Percentiles rank a stretch among this genome's conserved stretches.
phyloP scores from a whole-genome alignment of 257 asterid species.

The Scutellaria minor region DNA sequence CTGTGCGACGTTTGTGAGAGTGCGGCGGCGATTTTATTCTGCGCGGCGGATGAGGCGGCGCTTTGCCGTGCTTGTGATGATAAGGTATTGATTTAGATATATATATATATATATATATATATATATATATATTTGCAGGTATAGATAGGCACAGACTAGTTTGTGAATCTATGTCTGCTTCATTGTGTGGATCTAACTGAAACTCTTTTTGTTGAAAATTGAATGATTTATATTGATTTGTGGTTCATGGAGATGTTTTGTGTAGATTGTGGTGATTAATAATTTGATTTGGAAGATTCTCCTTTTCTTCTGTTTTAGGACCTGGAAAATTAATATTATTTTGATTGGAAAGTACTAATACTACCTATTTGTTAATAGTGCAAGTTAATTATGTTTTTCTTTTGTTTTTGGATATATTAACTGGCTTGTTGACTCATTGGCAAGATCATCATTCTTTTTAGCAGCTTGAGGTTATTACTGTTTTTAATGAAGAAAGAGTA shows the following conservation, averaged over 20 bases:
- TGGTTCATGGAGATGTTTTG: not conserved
- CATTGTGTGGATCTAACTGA: constrained; percentile 27
- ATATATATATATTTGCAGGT: not conserved
- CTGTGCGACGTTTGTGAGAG: constrained; percentile 93
- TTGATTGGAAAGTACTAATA: not conserved
- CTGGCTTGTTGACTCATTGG: not conserved
- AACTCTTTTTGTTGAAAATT: not conserved
- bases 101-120: not conserved
- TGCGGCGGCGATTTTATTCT: constrained; percentile 87
- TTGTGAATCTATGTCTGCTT: not conserved
- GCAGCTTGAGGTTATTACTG: not conserved
- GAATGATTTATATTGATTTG: not conserved
- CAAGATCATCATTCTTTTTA: too few species aligned
- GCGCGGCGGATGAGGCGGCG: constrained; percentile 98
- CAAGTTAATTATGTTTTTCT: not conserved
- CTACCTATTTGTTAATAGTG: not conserved
- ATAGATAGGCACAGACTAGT: not conserved
- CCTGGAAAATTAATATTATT: not conserved
- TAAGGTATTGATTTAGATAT: constrained; percentile 49
- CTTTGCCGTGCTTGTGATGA: constrained; percentile 88
- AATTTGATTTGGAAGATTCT: too few species aligned
- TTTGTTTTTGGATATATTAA: not conserved
- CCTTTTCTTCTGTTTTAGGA: not conserved
- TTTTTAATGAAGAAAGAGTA: not conserved
- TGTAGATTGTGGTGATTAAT: too few species aligned